Evolutionary conservation across 371 early-diverging fungal genomes (phyloP), one percentile per base, ranked within the genome.

Genomic region (Syncephalis fuscata): DNA sequence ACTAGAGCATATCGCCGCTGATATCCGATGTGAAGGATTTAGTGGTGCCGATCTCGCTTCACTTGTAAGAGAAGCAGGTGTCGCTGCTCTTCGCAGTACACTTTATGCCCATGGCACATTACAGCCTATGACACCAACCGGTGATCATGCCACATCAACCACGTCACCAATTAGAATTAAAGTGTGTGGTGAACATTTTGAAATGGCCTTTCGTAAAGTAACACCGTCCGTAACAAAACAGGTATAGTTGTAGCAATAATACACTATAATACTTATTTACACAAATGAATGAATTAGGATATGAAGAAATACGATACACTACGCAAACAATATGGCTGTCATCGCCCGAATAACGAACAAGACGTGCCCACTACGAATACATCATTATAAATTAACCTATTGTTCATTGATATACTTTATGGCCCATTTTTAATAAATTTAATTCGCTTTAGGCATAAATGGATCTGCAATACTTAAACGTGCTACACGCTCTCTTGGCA

Each of bases 11-110:
- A 65, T 98, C 15, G 93, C 94, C 0, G 52, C 63, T 1, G 82
- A 91, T 54, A 23, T 53, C 15, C 70, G 77, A 2, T 82, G 86
- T 50, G 81, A 87, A 43, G 82, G 88, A 49, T 64, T 63, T 49
- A 84, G 88, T 57, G 99, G 99, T 54, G 99, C 99, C 8, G 99
- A 98, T 74, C 64, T 98, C 50, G 83, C 90, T 0, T 78, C 90
- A 0, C 65, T 97, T 42, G 80, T 93, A 8, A 72, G 92, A 46
- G 93, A 93, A 61, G 88, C 91, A 24, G 82, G 85, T 1, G 86
- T 90, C 27, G 67, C 82, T 2, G 85, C 95, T 0, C 60, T 96
- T 45, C 64, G 88, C 50, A 65, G 66, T 3, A 71, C 70, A 19
- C 60, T 85, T 25, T 69, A 69, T 24, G n/a, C 50, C 0, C 48